Base-by-base conservation (phyloP, 75 land plant species). In the Pinus tabuliformis region DNA sequence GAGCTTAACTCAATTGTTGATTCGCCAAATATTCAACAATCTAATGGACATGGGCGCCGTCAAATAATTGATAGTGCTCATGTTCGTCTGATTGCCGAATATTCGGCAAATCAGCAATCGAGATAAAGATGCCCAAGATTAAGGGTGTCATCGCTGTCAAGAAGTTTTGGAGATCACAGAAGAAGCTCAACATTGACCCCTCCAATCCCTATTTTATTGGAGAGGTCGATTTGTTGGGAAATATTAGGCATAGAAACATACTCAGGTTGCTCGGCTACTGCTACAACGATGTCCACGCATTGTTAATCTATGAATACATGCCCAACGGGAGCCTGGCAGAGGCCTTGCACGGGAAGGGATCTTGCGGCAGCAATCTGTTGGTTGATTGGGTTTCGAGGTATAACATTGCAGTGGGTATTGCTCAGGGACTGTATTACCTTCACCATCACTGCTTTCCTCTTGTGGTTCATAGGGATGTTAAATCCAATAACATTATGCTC, bases 391-490 rank as follows among this genome's bases (percentile, higher is more conserved):
- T 83, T 33, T 75, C 88, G 1, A 30, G 92, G 39, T 85, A 81
- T 70, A 85, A 87, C 63, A 78, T 93, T 30, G 93, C 95, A 2
- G 36, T 85, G 18, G 93, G 94, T 21, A 87, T 90, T 14, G 88
- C 91, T 15, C 88, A 88, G 58, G 97, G 97, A 22, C 82, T 94
- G 6, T 82, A 88, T 13, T 94, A 94, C 78, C 86, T 94, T 37
- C 97, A 94, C 76, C 96, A 93, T 62, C 92, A 92, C 77, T 94
- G 97, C 79, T 75, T 71, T 14, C 97, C 97, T 9, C 82, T 90
- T 36, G 77, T 94, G 5, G 86, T 94, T 57, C 97, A 91, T 75
- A 78, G 95, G 7, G 97, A 94, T 56, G 79, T 94, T 26, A 94
- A 94, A 77, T 83, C 97, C 61, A 92, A 85, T 66, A 91, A 91